Base-by-base conservation (phyloP, 441 rosid species). In the Brassica balearica region DNA sequence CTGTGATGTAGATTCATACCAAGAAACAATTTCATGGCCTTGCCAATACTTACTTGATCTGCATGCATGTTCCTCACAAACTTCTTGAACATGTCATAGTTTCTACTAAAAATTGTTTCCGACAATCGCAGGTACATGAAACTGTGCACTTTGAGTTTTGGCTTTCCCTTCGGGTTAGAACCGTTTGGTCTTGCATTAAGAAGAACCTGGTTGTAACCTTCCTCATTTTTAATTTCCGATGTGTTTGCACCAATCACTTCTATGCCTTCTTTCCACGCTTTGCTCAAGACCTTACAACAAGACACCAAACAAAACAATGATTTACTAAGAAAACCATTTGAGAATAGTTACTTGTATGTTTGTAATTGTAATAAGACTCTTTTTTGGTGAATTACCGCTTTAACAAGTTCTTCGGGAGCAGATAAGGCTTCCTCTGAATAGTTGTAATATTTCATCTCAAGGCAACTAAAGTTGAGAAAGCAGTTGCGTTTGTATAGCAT, bases 401-500 rank as follows among this genome's bases (percentile, higher is more conserved):
- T 59, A 22, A 59, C 63, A 22, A 59, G 63, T 9, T 59, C 32
- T 20, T 22, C 29, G 14, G 63, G 63, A 10, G 32, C 14, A 59
- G 63, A 59, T 0, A 1, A 59, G n/a, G 4, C 14, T 3, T 59
- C 3, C 5, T 9, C 0, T 59, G 5, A 0, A 2, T 23, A 0
- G 14, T 20, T 1, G 6, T 11, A 1, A 3, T 4, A 3, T 5
- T 3, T 10, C 63, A 59, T 20, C n/a, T 59, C 63, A 59, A 59
- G 29, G 9, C 63, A 59, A 22, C 63, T 59, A 10, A 59, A 59
- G 63, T 10, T 22, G 63, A 59, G 63, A 20, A 20, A 20, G 63
- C 63, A 59, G 63, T 59, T 59, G 63, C 63, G 63, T 59, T 59
- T 59, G 32, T 20, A 10, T 20, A 59, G 63, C 63, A 59, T 59